Evolutionary conservation across 2,329 filamentous ascomycete species (phyloP).

Genomic region (Canariomyces notabilis): DNA sequence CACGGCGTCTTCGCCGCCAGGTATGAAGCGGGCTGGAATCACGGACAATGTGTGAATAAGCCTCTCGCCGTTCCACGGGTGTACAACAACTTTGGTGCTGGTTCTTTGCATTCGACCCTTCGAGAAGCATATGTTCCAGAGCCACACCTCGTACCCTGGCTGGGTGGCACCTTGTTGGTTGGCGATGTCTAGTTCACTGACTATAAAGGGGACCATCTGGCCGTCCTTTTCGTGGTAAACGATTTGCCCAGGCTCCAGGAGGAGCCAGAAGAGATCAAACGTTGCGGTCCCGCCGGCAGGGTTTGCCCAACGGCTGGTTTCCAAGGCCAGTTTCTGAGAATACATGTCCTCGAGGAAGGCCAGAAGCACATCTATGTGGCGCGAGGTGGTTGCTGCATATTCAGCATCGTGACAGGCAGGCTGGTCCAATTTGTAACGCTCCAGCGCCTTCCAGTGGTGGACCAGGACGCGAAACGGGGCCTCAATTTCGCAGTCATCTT

Average conservation of each 20-base stretch:
- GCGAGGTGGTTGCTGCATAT: constrained; percentile 37
- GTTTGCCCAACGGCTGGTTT: constrained; percentile 37
- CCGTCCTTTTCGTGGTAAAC: constrained; percentile 38
- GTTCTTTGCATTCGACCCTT: constrained; percentile 33
- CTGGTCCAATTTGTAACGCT: constrained; percentile 38
- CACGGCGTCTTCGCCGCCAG: constrained; percentile 31
- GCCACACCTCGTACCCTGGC: constrained; percentile 28
- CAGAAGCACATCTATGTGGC: constrained; percentile 43
- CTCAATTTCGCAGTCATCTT: constrained; percentile 34
- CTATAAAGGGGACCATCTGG: constrained; percentile 39
- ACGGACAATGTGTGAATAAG: constrained; percentile 37
- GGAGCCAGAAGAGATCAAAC: constrained; percentile 42
- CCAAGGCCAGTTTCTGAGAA: constrained; percentile 35
- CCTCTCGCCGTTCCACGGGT: constrained; percentile 40
- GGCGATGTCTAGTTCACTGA: constrained; percentile 30
- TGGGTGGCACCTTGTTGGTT: constrained; percentile 2
- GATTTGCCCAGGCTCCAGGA: constrained; percentile 42
- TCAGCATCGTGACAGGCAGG: constrained; percentile 37
- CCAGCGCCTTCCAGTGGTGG: constrained; percentile 42
- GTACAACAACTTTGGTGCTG: constrained; percentile 35
- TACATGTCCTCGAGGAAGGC: constrained; percentile 38
- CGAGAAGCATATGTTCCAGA: constrained; percentile 39
- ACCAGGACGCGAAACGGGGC: constrained; percentile 45
- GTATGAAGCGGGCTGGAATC: constrained; percentile 41
- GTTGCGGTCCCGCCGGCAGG: constrained; percentile 36